Evolutionary conservation across 75 land plant species (phyloP), one percentile per base, ranked within the genome.

Genomic region (Pinus albicaulis): DNA sequence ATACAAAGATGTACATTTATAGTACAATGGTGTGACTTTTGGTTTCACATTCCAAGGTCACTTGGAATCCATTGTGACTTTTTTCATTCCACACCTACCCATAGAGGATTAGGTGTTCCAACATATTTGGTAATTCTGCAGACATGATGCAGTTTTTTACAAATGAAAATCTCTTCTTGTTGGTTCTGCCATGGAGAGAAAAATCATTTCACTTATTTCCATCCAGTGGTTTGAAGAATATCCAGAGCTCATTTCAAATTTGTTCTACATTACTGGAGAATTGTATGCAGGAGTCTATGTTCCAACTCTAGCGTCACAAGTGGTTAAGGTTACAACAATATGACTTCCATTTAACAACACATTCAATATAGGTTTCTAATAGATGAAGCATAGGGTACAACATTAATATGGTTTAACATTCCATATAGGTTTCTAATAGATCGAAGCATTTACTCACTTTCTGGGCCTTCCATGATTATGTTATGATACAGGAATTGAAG

Each of bases 281-380:
- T 96, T 97, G 31, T 96, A 88, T 86, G 97, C 93, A 28, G 97
- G 97, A 57, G 78, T 93, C 28, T 93, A 93, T 77, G 89, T 96
- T 26, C 99, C 99, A n/a, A 93, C 92, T 64, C 88, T 92, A 71
- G 74, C 89, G 57, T 58, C 75, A 59, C 84, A 89, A 79, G 84
- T 96, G 62, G 91, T 80, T 24, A 78, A 87, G 75, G 99, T 96
- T 95, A 85, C 14, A 57, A 24, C 5, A 55, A 23, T 2, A 17
- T 62, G 8, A 12, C 44, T 31, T 34, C 22, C 36, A 71, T 25
- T 66, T 36, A 12, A 71, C 28, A 19, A 23, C 1, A 44, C 20
- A 28, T 62, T 41, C n/a, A n/a, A n/a, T n/a, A n/a, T n/a, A n/a
- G n/a, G n/a, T n/a, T n/a, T n/a, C n/a, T n/a, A 60, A 25, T 79